Conservation (phyloP, 139 green algal species). For the Zygnema circumcarinatum region DNA sequence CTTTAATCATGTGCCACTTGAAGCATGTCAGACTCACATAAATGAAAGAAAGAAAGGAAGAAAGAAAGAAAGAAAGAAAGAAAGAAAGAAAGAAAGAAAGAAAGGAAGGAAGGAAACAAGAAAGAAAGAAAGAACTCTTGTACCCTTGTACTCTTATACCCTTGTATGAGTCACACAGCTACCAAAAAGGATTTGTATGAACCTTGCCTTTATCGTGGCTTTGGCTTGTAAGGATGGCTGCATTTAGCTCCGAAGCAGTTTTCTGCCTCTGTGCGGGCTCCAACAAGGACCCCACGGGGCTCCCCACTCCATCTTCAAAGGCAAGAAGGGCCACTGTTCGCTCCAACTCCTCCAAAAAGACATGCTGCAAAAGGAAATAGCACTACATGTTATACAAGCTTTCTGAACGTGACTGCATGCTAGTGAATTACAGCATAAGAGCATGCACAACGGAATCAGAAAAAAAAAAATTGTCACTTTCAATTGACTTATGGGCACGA, state of each 20-base stretch:
- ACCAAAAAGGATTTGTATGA: too few relatives aligned
- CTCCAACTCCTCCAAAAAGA: conserved; percentile 92
- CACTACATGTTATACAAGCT: not conserved
- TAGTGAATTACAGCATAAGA: conserved; percentile 2
- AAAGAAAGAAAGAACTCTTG: not conserved
- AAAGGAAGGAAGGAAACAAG: not conserved
- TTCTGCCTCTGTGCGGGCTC: conserved; percentile 86
- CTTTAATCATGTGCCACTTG: not conserved
- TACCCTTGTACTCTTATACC: too few relatives aligned
- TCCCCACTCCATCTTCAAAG: conserved; percentile 80
- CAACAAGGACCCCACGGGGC: conserved; percentile 87
- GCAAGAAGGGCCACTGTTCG: conserved; percentile 92
- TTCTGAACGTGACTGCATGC: not conserved
- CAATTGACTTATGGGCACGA: not conserved
- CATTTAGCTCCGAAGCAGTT: conserved; percentile 92
- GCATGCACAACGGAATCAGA: not conserved
- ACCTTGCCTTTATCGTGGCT: conserved; percentile 76
- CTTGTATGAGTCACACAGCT: too few relatives aligned
- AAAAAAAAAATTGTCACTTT: not conserved
- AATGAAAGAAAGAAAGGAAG: not conserved
- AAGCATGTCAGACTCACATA: not conserved
- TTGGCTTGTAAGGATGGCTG: conserved; percentile 87
- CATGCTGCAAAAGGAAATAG: conserved; percentile 39
- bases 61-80: not conserved
- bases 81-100: not conserved